Conservation (phyloP, 805 yeast genomes). For the Yarrowia porcina region DNA sequence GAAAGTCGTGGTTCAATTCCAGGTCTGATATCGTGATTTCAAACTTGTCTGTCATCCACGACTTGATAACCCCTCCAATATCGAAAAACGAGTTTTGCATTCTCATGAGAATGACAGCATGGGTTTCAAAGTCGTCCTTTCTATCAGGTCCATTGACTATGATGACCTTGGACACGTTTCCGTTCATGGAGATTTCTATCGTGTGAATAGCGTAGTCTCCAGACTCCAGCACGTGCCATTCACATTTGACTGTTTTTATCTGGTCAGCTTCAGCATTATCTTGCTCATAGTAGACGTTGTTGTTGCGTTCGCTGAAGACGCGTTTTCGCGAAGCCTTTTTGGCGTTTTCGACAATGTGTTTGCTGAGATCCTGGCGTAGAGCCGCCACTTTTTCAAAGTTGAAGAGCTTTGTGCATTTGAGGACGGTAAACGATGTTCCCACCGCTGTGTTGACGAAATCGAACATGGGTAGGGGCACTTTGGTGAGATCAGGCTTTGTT, state of each 20-base stretch:
- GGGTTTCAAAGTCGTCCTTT: constrained; percentile 4
- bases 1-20: neutral
- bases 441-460: constrained; percentile 27
- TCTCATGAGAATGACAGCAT: constrained; percentile 13
- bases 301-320: constrained; percentile 20
- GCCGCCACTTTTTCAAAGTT: neutral
- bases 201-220: neutral
- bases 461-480: constrained; percentile 26
- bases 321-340: constrained; percentile 14
- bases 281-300: constrained; percentile 19
- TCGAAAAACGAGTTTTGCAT: constrained; percentile 16
- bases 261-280: neutral
- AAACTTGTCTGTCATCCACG: neutral
- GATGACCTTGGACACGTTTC: neutral
- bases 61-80: neutral
- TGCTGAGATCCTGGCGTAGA: neutral
- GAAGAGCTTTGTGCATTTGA: constrained; percentile 20
- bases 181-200: neutral
- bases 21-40: neutral
- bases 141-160: constrained; percentile 7
- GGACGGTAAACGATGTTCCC: constrained; percentile 28
- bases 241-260: constrained; percentile 5
- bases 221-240: constrained; percentile 7
- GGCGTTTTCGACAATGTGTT: constrained; percentile 9
- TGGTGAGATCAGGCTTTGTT: neutral